Conservation (phyloP, 208 protist genomes). For the Willaertia magna region DNA sequence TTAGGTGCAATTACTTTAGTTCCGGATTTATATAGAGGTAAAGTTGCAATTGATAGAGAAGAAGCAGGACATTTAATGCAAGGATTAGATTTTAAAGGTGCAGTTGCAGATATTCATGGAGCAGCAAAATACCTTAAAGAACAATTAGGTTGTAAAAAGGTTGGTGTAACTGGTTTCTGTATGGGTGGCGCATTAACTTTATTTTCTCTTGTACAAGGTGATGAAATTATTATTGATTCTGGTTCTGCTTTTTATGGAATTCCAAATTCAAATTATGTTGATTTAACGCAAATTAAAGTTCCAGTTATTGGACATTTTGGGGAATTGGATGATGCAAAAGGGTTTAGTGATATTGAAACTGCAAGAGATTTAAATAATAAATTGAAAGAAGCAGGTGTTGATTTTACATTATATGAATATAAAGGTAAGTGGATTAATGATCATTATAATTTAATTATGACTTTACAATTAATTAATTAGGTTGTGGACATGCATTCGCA, state of each 20-base stretch:
- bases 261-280: not conserved
- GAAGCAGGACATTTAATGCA: not conserved
- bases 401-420: not conserved
- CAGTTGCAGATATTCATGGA: not conserved
- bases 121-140: not conserved
- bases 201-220: not conserved
- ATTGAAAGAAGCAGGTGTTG: not conserved
- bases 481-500: not conserved
- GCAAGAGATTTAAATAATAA: not conserved
- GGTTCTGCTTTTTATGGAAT: not conserved
- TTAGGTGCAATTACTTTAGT: not conserved
- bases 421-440: too few species aligned
- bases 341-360: not conserved
- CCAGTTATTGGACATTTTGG: not conserved
- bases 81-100: not conserved
- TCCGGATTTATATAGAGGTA: constrained; percentile 7
- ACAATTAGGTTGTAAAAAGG: not conserved
- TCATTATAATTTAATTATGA: too few species aligned
- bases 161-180: not conserved
- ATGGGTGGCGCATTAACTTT: not conserved
- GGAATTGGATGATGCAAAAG: not conserved
- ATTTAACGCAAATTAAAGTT: not conserved
- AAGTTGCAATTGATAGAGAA: constrained; percentile 5
- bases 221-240: not conserved
- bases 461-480: too few species aligned